Evolutionary conservation across 495 filamentous ascomycete genomes (phyloP).

Genomic region (Penicillium herquei): DNA sequence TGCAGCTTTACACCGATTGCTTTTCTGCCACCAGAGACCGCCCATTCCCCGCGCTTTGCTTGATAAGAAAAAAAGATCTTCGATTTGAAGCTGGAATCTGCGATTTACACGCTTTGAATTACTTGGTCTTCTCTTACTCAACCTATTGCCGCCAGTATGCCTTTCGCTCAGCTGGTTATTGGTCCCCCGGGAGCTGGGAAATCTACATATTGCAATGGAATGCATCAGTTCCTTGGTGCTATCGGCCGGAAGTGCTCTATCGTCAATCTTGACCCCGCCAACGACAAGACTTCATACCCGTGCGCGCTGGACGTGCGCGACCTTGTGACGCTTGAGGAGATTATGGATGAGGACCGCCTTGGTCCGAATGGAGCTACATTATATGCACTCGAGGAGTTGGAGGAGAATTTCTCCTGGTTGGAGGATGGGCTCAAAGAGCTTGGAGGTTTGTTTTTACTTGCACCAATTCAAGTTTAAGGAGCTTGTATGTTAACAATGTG

Average conservation of each 20-base stretch:
- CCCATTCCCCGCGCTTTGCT: slow-evolving; percentile 32
- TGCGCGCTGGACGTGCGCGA: slow-evolving; percentile 89
- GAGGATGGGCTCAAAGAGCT: slow-evolving; percentile 73
- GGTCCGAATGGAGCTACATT: slow-evolving; percentile 91
- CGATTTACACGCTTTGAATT: neutral
- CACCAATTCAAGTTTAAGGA: neutral
- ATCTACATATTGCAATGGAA: slow-evolving; percentile 96
- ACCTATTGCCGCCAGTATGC: slow-evolving; percentile 38
- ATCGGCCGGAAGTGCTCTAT: slow-evolving; percentile 93
- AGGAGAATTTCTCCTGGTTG: slow-evolving; percentile 87
- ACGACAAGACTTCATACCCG: slow-evolving; percentile 65
- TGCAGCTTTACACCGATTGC: slow-evolving; percentile 1
- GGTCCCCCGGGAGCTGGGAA: slow-evolving; percentile 93
- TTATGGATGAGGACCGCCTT: slow-evolving; percentile 89
- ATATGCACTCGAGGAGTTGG: slow-evolving; percentile 93
- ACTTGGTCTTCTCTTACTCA: neutral
- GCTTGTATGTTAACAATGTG: neutral
- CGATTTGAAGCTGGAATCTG: neutral
- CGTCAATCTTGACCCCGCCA: slow-evolving; percentile 95
- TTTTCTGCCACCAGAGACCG: slow-evolving; percentile 32
- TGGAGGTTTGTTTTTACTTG: slow-evolving; percentile 45
- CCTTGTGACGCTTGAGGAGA: slow-evolving; percentile 84
- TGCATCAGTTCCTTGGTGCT: slow-evolving; percentile 95
- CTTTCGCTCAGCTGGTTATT: slow-evolving; percentile 76
- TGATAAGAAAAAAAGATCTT: slow-evolving; percentile 22